A percentile compares a stretch with the other conserved stretches of the same genome.
Conservation (phyloP, 2,329 filamentous ascomycete species). For the Fusarium sp. region DNA sequence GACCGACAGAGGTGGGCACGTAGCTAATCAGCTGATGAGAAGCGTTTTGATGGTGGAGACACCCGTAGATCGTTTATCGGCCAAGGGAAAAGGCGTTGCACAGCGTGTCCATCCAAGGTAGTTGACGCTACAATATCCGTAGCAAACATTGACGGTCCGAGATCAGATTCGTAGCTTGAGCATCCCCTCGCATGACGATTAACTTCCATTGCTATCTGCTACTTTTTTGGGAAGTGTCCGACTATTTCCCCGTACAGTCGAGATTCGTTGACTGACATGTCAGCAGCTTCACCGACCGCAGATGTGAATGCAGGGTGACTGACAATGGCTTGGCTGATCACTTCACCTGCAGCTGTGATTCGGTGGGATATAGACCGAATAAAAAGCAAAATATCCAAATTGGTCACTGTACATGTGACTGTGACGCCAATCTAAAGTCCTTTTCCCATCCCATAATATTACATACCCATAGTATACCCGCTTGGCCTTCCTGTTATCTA, state of each 20-base stretch:
- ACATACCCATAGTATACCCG: background rate
- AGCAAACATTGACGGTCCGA: constrained; percentile 4
- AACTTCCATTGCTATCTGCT: background rate
- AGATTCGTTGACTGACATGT: background rate
- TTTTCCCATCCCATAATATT: background rate
- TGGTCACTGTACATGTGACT: background rate
- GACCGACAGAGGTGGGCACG: constrained; percentile 18
- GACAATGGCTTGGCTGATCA: background rate
- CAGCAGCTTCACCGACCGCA: background rate
- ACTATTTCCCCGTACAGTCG: background rate
- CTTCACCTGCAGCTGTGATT: background rate
- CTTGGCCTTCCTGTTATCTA: too few species aligned
- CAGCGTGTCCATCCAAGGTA: background rate
- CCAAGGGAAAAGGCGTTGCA: background rate
- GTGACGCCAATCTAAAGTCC: background rate
- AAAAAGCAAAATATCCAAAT: background rate
- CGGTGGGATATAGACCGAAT: background rate
- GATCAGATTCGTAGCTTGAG: background rate
- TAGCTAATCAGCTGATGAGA: constrained; percentile 22
- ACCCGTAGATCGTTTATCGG: constrained; percentile 1
- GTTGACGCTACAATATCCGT: constrained; percentile 8
- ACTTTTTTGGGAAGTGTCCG: background rate
- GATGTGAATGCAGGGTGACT: background rate
- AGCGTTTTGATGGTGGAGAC: constrained; percentile 14
- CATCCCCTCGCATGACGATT: constrained; percentile 1